Evolutionary conservation across 129 eudicot species (phyloP).

Genomic region (Dittrichia graveolens): DNA sequence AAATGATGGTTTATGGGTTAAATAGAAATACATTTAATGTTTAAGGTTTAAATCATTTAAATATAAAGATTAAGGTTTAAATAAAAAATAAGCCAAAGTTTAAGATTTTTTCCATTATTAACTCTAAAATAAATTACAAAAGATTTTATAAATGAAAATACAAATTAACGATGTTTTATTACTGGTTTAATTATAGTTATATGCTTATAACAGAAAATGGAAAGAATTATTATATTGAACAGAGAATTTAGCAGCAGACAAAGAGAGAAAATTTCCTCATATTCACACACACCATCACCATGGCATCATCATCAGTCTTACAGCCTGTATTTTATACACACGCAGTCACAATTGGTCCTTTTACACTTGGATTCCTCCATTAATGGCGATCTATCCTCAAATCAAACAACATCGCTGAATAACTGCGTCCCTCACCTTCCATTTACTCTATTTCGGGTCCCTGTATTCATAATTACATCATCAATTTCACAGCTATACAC

Average conservation of each 20-base stretch:
- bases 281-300: conserved; percentile 18
- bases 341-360: background rate
- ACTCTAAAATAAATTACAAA: no score
- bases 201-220: background rate
- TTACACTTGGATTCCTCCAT: conserved; percentile 29
- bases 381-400: conserved; percentile 33
- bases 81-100: no score
- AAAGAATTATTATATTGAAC: background rate
- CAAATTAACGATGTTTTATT: no score
- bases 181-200: no score
- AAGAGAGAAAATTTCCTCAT: conserved; percentile 11
- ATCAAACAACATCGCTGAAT: conserved; percentile 20
- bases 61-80: no score
- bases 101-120: no score
- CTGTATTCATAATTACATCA: conserved; percentile 26
- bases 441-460: conserved; percentile 22
- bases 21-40: no score
- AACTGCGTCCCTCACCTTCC: conserved; percentile 8
- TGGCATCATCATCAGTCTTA: conserved; percentile 8
- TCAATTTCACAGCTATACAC: background rate
- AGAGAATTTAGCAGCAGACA: background rate
- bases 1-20: no score
- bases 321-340: conserved; percentile 20
- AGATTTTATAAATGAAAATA: no score
- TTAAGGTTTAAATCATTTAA: no score